Evolutionary conservation across 2,329 filamentous ascomycete species (phyloP).

Genomic region (Paradendryphiella salina): DNA sequence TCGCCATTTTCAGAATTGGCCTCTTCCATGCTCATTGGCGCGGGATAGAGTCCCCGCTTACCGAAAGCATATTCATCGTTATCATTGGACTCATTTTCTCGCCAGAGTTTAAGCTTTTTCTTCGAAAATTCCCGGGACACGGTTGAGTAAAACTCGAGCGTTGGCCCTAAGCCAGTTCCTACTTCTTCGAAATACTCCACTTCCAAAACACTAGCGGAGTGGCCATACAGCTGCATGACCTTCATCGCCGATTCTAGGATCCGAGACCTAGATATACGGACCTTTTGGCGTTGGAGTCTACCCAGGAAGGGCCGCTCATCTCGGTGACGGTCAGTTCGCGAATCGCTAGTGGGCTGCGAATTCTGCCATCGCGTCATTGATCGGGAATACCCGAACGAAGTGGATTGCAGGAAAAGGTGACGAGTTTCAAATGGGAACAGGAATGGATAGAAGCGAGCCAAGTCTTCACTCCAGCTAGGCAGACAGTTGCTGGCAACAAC

Average conservation of each 20-base stretch:
- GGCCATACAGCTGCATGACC: slow-evolving; percentile 97
- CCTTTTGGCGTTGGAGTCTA: slow-evolving; percentile 90
- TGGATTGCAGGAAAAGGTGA: slow-evolving; percentile 95
- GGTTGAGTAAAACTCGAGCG: slow-evolving; percentile 95
- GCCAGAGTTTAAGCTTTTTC: slow-evolving; percentile 96
- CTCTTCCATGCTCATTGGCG: slow-evolving; percentile 82
- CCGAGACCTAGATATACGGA: slow-evolving; percentile 92
- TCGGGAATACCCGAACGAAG: slow-evolving; percentile 94
- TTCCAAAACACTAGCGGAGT: slow-evolving; percentile 93
- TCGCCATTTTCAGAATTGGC: slow-evolving; percentile 76
- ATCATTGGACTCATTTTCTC: slow-evolving; percentile 78
- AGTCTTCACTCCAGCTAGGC: slow-evolving; percentile 92
- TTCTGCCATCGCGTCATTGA: slow-evolving; percentile 99
- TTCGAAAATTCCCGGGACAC: slow-evolving; percentile 97
- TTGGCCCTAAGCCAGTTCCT: slow-evolving; percentile 91
- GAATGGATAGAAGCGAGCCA: slow-evolving; percentile 92
- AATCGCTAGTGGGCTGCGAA: slow-evolving; percentile 78
- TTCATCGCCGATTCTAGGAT: slow-evolving; percentile 96
- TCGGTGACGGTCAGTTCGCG: slow-evolving; percentile 75
- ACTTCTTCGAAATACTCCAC: slow-evolving; percentile 99
- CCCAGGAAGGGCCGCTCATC: slow-evolving; percentile 92
- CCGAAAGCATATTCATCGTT: slow-evolving; percentile 82
- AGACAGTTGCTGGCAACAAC: slow-evolving; percentile 97
- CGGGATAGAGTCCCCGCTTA: slow-evolving; percentile 83
- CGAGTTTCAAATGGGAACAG: slow-evolving; percentile 97